Evolutionary conservation across 495 filamentous ascomycete genomes (phyloP).

Genomic region (Daldinia vernicosa): DNA sequence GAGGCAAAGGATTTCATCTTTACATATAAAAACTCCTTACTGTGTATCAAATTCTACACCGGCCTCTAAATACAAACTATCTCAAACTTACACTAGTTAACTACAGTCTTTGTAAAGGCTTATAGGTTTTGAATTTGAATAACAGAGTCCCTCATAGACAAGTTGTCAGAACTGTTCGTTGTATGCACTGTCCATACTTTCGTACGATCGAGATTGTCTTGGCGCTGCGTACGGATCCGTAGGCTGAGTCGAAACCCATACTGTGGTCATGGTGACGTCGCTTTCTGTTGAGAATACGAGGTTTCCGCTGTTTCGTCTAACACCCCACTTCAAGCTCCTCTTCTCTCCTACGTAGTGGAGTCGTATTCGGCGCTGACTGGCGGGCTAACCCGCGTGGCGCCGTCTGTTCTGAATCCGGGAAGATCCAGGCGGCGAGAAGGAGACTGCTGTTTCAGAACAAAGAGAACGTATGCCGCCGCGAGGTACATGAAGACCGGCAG

Average conservation of each 20-base stretch:
- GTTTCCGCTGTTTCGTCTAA: constrained; percentile 26
- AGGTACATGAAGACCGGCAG: neutral
- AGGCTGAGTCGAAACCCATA: constrained; percentile 19
- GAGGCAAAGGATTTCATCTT: neutral
- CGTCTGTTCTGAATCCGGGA: neutral
- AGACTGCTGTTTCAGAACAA: constrained; percentile 4
- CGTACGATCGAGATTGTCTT: constrained; percentile 25
- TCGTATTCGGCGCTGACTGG: neutral
- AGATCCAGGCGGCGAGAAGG: neutral
- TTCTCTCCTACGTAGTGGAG: neutral
- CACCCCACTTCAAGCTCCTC: constrained; percentile 23
- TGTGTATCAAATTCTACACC: neutral
- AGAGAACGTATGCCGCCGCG: neutral
- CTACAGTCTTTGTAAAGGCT: neutral
- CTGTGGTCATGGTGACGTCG: constrained; percentile 38
- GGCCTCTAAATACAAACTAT: neutral
- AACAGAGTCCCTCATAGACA: neutral
- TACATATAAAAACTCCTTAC: neutral
- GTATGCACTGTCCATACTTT: neutral
- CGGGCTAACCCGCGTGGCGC: neutral
- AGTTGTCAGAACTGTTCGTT: neutral
- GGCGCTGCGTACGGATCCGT: constrained; percentile 17
- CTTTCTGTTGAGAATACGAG: constrained; percentile 39
- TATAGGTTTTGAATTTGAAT: neutral
- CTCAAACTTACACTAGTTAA: neutral